phyloP scores from a whole-genome alignment of 805 yeast species.

The Lipomyces oligophaga region DNA sequence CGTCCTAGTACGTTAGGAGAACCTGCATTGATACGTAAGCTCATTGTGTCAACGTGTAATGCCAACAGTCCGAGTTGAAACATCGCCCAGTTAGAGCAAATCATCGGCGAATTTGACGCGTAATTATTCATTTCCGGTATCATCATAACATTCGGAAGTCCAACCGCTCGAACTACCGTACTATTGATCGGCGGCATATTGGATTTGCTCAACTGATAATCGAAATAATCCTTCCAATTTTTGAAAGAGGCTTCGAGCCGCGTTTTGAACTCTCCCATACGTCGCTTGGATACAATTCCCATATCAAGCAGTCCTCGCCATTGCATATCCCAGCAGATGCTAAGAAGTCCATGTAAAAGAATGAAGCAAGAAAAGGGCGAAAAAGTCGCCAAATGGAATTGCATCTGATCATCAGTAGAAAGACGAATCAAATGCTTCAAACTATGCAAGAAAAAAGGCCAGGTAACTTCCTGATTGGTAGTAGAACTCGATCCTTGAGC shows the following conservation, averaged over 20 bases:
- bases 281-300: slow-evolving; percentile 39
- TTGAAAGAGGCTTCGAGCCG: slow-evolving; percentile 38
- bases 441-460: slow-evolving; percentile 27
- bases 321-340: slow-evolving; percentile 39
- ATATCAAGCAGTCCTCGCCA: slow-evolving; percentile 38
- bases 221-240: slow-evolving; percentile 42
- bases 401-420: slow-evolving; percentile 20
- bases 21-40: slow-evolving; percentile 31
- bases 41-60: slow-evolving; percentile 33
- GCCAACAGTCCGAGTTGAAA: slow-evolving; percentile 32
- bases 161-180: slow-evolving; percentile 15
- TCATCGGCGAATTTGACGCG: slow-evolving; percentile 29
- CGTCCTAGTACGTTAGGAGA: slow-evolving; percentile 31
- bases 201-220: slow-evolving; percentile 35
- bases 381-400: slow-evolving; percentile 16
- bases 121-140: slow-evolving; percentile 26
- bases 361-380: slow-evolving; percentile 42
- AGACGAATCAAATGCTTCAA: slow-evolving; percentile 23
- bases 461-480: slow-evolving; percentile 6
- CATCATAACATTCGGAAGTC: slow-evolving; percentile 5
- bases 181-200: slow-evolving; percentile 25
- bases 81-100: slow-evolving; percentile 34
- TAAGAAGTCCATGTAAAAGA: slow-evolving; percentile 40
- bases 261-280: slow-evolving; percentile 35
- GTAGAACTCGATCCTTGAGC: not conserved